Evolutionary conservation across 2,329 filamentous ascomycete species (phyloP).

Genomic region (Aspergillus ustus): DNA sequence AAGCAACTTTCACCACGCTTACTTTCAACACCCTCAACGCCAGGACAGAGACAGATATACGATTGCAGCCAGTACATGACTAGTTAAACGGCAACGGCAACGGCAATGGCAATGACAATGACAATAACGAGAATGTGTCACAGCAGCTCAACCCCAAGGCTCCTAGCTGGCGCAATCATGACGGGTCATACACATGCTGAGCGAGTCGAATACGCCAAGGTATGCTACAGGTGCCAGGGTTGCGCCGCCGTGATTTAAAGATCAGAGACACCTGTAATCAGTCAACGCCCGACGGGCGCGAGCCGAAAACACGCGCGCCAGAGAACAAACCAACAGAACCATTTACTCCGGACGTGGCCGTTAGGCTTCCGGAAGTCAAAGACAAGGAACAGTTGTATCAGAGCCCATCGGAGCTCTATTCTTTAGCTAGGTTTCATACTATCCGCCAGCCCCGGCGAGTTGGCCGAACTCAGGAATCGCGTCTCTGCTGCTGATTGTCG

Average conservation of each 20-base stretch:
- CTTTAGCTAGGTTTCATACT: constrained; percentile 23
- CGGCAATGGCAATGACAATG: constrained; percentile 18
- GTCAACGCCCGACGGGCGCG: constrained; percentile 13
- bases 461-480: constrained; percentile 23
- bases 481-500: constrained; percentile 16
- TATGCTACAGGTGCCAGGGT: constrained; percentile 17
- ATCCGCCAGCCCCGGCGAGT: constrained; percentile 16
- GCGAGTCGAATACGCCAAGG: constrained; percentile 11
- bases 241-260: constrained; percentile 14
- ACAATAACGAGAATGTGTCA: constrained; percentile 21
- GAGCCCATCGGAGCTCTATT: constrained; percentile 22
- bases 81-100: constrained; percentile 15
- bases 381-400: constrained; percentile 20
- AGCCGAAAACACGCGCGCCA: constrained; percentile 17
- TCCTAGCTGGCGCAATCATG: constrained; percentile 15
- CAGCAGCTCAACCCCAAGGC: constrained; percentile 13
- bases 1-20: background rate
- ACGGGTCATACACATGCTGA: constrained; percentile 13
- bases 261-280: constrained; percentile 17
- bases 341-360: constrained; percentile 24
- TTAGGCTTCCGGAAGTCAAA: constrained; percentile 21
- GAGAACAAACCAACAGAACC: constrained; percentile 23
- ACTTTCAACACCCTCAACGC: background rate
- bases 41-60: background rate
- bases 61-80: constrained; percentile 17